Conservation (phyloP, 2,329 filamentous ascomycete genomes). For the Myriosclerotinia duriaeana region DNA sequence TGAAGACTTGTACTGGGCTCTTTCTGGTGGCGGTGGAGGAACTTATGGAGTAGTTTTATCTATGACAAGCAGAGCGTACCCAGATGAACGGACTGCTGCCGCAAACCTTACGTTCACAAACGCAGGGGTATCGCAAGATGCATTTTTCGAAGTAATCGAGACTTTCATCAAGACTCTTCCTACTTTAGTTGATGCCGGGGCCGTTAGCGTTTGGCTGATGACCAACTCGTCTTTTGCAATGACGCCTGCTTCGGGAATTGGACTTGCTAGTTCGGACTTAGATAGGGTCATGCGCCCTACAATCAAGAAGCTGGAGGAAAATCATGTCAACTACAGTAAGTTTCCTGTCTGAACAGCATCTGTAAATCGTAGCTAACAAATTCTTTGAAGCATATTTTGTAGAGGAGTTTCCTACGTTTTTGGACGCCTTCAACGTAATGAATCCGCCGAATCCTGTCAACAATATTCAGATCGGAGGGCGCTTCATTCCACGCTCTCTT, state of each 20-base stretch:
- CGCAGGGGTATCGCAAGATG: conserved; percentile 41
- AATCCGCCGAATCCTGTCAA: neutral
- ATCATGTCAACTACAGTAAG: neutral
- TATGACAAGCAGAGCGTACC: conserved; percentile 51
- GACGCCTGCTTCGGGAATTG: conserved; percentile 6
- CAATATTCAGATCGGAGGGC: conserved; percentile 43
- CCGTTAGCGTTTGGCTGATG: conserved; percentile 25
- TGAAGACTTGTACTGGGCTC: conserved; percentile 61
- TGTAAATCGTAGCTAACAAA: neutral
- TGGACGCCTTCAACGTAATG: neutral
- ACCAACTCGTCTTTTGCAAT: conserved; percentile 1
- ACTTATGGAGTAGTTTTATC: conserved; percentile 57
- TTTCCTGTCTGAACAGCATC: neutral
- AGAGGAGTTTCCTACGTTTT: neutral
- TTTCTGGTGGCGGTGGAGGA: conserved; percentile 53
- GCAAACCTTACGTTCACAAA: conserved; percentile 47
- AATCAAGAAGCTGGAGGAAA: conserved; percentile 3
- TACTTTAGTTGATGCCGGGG: conserved; percentile 50
- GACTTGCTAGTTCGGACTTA: neutral
- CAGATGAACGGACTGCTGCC: conserved; percentile 46
- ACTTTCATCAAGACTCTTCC: conserved; percentile 49
- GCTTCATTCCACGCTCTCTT: conserved; percentile 45
- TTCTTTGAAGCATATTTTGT: neutral
- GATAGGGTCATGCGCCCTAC: neutral
- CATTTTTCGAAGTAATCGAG: conserved; percentile 51